Conservation (phyloP, 2,329 filamentous ascomycete species). For the Emericellopsis atlantica region DNA sequence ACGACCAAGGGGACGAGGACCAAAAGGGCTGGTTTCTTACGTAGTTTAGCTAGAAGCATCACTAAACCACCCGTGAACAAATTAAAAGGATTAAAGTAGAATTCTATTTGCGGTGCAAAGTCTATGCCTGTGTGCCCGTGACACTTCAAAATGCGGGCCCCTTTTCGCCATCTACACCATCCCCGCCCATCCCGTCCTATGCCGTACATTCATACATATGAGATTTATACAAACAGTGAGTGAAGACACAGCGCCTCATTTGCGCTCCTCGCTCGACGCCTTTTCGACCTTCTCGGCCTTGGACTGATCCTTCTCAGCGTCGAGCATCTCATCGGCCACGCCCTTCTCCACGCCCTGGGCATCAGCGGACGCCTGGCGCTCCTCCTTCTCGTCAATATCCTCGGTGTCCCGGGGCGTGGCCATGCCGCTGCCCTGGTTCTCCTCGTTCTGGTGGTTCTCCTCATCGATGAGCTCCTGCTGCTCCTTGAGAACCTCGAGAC, state of each 20-base stretch:
- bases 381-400: constrained; percentile 91
- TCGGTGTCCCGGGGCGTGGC: constrained; percentile 74
- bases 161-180: not conserved
- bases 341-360: constrained; percentile 31
- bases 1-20: too few species aligned
- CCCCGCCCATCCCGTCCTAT: not conserved
- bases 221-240: constrained; percentile 12
- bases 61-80: too few species aligned
- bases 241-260: constrained; percentile 10
- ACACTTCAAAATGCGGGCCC: too few species aligned
- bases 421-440: constrained; percentile 62
- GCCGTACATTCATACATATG: constrained; percentile 17
- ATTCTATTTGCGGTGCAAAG: not conserved
- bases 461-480: constrained; percentile 97
- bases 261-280: constrained; percentile 10
- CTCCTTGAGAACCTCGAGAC: constrained; percentile 94
- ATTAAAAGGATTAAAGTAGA: not conserved
- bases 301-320: constrained; percentile 37
- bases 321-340: constrained; percentile 39
- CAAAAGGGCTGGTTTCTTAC: too few species aligned
- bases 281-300: constrained; percentile 14
- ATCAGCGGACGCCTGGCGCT: constrained; percentile 45
- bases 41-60: too few species aligned
- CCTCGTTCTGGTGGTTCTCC: constrained; percentile 83
- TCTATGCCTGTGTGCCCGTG: not conserved